phyloP scores from a whole-genome alignment of 2,329 filamentous ascomycete genomes.

The Pseudofabraea citricarpa region DNA sequence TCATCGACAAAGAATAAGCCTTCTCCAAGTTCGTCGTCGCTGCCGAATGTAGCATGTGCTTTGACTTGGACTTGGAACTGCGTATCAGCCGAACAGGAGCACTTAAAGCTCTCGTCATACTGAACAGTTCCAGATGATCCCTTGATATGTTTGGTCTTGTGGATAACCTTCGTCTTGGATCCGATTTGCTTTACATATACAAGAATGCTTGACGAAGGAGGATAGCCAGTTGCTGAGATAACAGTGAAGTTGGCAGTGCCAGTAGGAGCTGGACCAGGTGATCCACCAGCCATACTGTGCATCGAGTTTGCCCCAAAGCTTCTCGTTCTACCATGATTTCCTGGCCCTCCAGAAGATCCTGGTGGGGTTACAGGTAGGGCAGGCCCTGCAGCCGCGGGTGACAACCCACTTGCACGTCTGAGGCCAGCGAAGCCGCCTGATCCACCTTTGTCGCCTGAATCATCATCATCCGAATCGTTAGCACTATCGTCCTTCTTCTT shows the following conservation, averaged over 20 bases:
- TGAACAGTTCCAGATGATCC: constrained; percentile 57
- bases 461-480: constrained; percentile 29
- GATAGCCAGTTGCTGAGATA: constrained; percentile 73
- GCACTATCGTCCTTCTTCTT: constrained; percentile 59
- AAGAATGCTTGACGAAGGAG: constrained; percentile 72
- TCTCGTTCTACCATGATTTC: constrained; percentile 44
- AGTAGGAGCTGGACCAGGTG: constrained; percentile 44
- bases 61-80: constrained; percentile 85
- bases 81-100: constrained; percentile 72
- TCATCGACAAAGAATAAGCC: constrained; percentile 90
- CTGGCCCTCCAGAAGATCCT: constrained; percentile 17
- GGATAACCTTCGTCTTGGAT: constrained; percentile 70
- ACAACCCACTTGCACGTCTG: constrained; percentile 15
- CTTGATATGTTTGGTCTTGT: constrained; percentile 92
- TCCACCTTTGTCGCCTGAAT: constrained; percentile 38
- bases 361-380: constrained; percentile 21
- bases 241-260: constrained; percentile 80
- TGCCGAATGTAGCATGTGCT: constrained; percentile 79
- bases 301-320: constrained; percentile 63
- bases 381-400: constrained; percentile 9
- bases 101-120: constrained; percentile 74
- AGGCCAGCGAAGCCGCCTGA: constrained; percentile 21
- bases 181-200: constrained; percentile 64
- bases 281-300: constrained; percentile 53
- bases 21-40: constrained; percentile 80